phyloP scores from a whole-genome alignment of 192 early-diverging fungal genomes.

The Chytriomyces confervae region DNA sequence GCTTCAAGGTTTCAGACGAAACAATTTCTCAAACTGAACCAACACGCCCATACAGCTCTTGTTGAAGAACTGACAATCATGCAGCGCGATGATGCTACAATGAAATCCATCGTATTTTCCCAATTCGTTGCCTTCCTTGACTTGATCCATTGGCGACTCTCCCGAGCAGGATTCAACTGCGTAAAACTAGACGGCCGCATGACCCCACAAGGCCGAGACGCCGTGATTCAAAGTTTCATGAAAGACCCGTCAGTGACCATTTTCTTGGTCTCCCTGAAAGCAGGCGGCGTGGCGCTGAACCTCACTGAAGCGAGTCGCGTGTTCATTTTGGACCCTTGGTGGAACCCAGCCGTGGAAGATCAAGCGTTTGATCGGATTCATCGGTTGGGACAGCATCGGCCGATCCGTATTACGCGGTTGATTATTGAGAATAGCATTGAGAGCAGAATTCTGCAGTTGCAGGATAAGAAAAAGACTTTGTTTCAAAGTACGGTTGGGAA shows the following conservation, averaged over 20 bases:
- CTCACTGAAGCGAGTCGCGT: constrained; percentile 88
- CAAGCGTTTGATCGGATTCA: constrained; percentile 93
- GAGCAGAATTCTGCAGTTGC: constrained; percentile 83
- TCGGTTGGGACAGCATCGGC: constrained; percentile 87
- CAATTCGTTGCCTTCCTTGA: constrained; percentile 92
- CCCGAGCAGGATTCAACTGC: constrained; percentile 83
- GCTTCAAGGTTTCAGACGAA: background rate
- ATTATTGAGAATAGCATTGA: constrained; percentile 96
- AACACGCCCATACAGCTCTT: constrained; percentile 56
- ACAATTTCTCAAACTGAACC: background rate
- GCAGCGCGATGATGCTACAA: constrained; percentile 70
- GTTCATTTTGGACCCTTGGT: constrained; percentile 72
- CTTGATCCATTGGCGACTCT: constrained; percentile 87
- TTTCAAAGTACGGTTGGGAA: constrained; percentile 87
- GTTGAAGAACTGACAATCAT: constrained; percentile 84
- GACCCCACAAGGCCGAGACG: constrained; percentile 75
- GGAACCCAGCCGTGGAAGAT: constrained; percentile 65
- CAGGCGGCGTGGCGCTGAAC: constrained; percentile 91
- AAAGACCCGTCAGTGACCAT: constrained; percentile 82
- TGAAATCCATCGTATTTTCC: constrained; percentile 80
- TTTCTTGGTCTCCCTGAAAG: constrained; percentile 89
- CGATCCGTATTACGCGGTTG: constrained; percentile 84
- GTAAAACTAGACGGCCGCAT: constrained; percentile 90
- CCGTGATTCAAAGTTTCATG: constrained; percentile 66
- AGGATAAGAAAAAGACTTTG: constrained; percentile 92